Conservation (phyloP, 2,329 filamentous ascomycete species). For the Fusarium tjaetaba region DNA sequence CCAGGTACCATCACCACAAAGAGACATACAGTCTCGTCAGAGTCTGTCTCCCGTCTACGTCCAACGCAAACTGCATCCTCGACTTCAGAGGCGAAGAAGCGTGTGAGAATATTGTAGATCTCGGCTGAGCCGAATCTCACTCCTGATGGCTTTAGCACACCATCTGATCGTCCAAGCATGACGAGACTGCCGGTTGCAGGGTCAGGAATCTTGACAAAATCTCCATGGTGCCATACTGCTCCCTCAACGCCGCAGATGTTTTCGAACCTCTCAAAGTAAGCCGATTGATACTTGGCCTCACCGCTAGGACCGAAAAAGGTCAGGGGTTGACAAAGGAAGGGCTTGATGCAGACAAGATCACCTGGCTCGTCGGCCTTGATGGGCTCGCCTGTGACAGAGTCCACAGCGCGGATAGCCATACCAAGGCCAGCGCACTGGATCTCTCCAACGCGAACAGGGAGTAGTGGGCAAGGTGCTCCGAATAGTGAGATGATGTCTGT, state of each 20-base stretch:
- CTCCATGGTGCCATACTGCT: slow-evolving; percentile 89
- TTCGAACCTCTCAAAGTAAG: slow-evolving; percentile 88
- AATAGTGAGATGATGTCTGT: slow-evolving; percentile 98
- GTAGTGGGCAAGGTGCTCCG: slow-evolving; percentile 80
- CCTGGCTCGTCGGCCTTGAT: slow-evolving; percentile 75
- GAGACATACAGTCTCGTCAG: slow-evolving; percentile 86
- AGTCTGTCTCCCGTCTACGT: slow-evolving; percentile 73
- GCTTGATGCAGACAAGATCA: slow-evolving; percentile 85
- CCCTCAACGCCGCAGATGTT: slow-evolving; percentile 51
- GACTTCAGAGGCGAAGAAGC: slow-evolving; percentile 80
- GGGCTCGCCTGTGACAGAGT: slow-evolving; percentile 65
- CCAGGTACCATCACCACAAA: slow-evolving; percentile 82
- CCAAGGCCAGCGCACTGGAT: slow-evolving; percentile 82
- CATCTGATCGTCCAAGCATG: slow-evolving; percentile 93
- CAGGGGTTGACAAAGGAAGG: slow-evolving; percentile 92
- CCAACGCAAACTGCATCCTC: slow-evolving; percentile 92
- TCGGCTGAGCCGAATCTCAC: slow-evolving; percentile 94
- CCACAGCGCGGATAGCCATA: slow-evolving; percentile 76
- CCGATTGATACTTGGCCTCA: slow-evolving; percentile 78
- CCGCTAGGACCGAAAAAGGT: slow-evolving; percentile 79
- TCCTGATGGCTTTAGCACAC: slow-evolving; percentile 90
- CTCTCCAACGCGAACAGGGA: slow-evolving; percentile 77
- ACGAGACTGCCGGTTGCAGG: slow-evolving; percentile 78
- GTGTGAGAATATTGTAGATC: slow-evolving; percentile 93
- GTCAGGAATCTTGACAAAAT: slow-evolving; percentile 79